Evolutionary conservation across 2,329 filamentous ascomycete species (phyloP).

Genomic region (Trichoderma polysporum): DNA sequence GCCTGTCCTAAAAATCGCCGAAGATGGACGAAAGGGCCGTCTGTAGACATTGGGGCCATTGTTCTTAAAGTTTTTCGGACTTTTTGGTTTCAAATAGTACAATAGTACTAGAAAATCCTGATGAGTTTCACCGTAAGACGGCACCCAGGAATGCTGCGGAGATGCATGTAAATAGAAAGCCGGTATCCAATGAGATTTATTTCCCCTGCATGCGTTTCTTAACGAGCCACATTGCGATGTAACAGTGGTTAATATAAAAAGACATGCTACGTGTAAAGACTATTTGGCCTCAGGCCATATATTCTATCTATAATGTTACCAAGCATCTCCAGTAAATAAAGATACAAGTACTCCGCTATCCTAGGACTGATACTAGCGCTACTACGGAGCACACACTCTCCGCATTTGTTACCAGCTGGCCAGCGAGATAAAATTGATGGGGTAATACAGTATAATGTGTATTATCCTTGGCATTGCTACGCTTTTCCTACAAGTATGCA

Average conservation of each 20-base stretch:
- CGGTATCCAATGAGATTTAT: no score
- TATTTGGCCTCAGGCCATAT: not conserved
- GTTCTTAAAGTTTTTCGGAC: not conserved
- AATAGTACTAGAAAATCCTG: not conserved
- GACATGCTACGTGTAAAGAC: not conserved
- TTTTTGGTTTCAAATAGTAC: not conserved
- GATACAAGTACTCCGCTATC: no score
- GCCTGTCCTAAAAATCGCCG: constrained; percentile 25
- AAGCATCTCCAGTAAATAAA: no score
- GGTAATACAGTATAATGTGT: not conserved
- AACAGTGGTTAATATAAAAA: not conserved
- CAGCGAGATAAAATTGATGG: not conserved
- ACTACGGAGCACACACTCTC: no score
- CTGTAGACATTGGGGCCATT: not conserved
- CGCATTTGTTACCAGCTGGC: no score
- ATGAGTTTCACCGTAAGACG: no score
- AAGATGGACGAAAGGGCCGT: constrained; percentile 23
- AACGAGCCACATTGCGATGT: not conserved
- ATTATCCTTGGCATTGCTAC: not conserved
- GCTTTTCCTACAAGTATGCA: not conserved
- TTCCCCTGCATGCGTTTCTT: not conserved
- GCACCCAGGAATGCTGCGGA: no score
- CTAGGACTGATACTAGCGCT: no score
- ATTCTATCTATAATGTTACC: not conserved
- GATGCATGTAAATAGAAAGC: not conserved